A percentile compares a stretch with the other conserved stretches of the same genome.
Evolutionary conservation across 768 basidiomycete genomes (phyloP).

Genomic region (Lactarius evosmus): DNA sequence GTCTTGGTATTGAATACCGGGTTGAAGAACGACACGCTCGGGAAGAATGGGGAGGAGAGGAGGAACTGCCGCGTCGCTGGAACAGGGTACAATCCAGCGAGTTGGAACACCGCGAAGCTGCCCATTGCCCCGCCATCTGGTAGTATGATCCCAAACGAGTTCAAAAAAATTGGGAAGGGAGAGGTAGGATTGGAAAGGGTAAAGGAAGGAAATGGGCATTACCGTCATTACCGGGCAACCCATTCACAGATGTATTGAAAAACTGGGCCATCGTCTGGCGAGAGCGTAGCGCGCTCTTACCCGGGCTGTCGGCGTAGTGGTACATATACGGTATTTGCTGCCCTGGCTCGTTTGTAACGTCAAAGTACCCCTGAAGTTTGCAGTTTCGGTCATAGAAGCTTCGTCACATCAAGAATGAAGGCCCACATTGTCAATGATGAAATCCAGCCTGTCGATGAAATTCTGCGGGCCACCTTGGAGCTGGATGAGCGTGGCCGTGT

Average conservation of each 20-base stretch:
- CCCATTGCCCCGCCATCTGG: constrained; percentile 54
- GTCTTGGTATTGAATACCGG: constrained; percentile 56
- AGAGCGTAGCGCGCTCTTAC: constrained; percentile 54
- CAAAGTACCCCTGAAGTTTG: constrained; percentile 50
- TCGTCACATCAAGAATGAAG: neutral
- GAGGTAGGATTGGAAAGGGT: neutral
- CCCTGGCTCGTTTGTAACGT: constrained; percentile 60
- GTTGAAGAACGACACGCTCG: constrained; percentile 57
- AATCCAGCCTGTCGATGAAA: constrained; percentile 54
- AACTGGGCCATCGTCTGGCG: constrained; percentile 52
- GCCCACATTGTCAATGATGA: constrained; percentile 52
- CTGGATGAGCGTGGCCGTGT: constrained; percentile 57
- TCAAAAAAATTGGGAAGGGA: neutral
- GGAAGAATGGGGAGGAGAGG: constrained; percentile 61
- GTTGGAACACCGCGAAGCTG: constrained; percentile 56
- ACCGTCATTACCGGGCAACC: constrained; percentile 68
- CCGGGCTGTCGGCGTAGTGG: constrained; percentile 61
- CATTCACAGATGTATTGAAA: constrained; percentile 54
- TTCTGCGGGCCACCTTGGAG: constrained; percentile 56
- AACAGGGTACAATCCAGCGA: constrained; percentile 59
- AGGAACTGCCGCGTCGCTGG: constrained; percentile 59
- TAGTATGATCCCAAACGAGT: neutral
- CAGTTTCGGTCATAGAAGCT: neutral
- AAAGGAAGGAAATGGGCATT: constrained; percentile 17
- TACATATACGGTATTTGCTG: constrained; percentile 71